A percentile compares a stretch with the other conserved stretches of the same genome.
These are phyloP conservation scores for Cutaneotrichosporon sp. DNA, from an alignment of 1,284 basidiomycete species.

Conservation along the genomic window DNA sequence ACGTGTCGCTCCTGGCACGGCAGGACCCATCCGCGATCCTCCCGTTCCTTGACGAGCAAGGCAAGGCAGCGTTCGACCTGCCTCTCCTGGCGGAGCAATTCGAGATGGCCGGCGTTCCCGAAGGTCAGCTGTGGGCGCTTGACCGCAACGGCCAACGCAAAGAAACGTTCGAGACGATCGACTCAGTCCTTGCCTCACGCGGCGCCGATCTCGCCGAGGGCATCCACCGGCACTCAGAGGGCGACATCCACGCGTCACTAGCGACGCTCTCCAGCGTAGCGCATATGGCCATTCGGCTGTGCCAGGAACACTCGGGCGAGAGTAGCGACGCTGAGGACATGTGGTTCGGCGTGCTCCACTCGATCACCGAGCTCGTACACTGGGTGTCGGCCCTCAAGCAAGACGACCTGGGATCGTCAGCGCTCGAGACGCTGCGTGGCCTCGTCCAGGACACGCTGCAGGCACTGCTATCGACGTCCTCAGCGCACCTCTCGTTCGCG, in stretches of 20 bases:
- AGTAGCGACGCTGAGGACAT: constrained; percentile 71
- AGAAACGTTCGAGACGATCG: constrained; percentile 67
- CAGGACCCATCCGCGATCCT: constrained; percentile 69
- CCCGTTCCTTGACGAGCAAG: constrained; percentile 64
- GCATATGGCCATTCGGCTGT: constrained; percentile 63
- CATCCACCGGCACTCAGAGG: constrained; percentile 49
- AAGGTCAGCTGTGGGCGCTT: constrained; percentile 80
- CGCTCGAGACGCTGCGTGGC: constrained; percentile 62
- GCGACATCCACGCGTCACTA: constrained; percentile 55
- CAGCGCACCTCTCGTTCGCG: constrained; percentile 83
- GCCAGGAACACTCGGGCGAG: constrained; percentile 63
- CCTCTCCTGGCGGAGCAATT: constrained; percentile 63
- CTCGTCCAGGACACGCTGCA: constrained; percentile 84
- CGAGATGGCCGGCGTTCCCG: constrained; percentile 65
- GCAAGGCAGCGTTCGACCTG: constrained; percentile 63
- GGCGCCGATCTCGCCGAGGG: constrained; percentile 59
- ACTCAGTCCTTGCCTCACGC: constrained; percentile 62
- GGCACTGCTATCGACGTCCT: constrained; percentile 76
- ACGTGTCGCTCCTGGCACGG: constrained; percentile 70
- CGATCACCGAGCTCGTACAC: constrained; percentile 77
- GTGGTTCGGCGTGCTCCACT: constrained; percentile 82
- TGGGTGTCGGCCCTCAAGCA: constrained; percentile 56
- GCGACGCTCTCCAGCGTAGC: constrained; percentile 16
- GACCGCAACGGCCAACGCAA: constrained; percentile 65
- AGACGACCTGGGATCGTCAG: constrained; percentile 24